These are phyloP conservation scores for Lichtheimia ornata DNA, from an alignment of 371 early-diverging fungal genomes.

Conservation along the genomic window DNA sequence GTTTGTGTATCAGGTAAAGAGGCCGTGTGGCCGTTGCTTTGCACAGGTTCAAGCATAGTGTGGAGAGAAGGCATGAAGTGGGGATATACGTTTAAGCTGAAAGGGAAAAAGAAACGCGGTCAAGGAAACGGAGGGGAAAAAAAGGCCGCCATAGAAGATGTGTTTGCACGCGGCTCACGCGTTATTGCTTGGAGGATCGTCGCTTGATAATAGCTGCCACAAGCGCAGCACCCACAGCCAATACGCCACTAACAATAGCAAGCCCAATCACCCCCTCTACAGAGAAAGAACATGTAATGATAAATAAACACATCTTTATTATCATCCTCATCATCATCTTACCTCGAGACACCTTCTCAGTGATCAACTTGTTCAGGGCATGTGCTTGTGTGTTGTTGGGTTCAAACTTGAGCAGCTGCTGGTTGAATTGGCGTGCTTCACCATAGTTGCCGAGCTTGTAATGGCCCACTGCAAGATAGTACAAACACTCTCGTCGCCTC, in stretches of 20 bases:
- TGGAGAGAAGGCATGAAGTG: not conserved
- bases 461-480: constrained; percentile 90
- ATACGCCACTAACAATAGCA: constrained; percentile 84
- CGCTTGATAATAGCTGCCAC: constrained; percentile 38
- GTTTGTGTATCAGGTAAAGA: not conserved
- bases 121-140: not conserved
- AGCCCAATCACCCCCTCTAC: constrained; percentile 88
- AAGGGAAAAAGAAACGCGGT: not conserved
- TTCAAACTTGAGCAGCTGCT: constrained; percentile 78
- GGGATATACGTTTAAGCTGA: not conserved
- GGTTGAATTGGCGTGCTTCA: constrained; percentile 79
- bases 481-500: constrained; percentile 91
- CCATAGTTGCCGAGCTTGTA: constrained; percentile 86
- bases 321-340: constrained; percentile 4
- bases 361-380: constrained; percentile 75
- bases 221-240: constrained; percentile 63
- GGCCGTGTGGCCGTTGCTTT: not conserved
- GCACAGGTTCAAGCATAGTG: not conserved
- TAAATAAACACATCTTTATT: not conserved
- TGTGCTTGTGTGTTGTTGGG: constrained; percentile 85
- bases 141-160: not conserved
- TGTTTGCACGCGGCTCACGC: not conserved
- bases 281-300: not conserved
- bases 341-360: constrained; percentile 83
- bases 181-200: constrained; percentile 11